phyloP scores from a whole-genome alignment of 2,329 filamentous ascomycete species.

The Aspergillus clavatus region DNA sequence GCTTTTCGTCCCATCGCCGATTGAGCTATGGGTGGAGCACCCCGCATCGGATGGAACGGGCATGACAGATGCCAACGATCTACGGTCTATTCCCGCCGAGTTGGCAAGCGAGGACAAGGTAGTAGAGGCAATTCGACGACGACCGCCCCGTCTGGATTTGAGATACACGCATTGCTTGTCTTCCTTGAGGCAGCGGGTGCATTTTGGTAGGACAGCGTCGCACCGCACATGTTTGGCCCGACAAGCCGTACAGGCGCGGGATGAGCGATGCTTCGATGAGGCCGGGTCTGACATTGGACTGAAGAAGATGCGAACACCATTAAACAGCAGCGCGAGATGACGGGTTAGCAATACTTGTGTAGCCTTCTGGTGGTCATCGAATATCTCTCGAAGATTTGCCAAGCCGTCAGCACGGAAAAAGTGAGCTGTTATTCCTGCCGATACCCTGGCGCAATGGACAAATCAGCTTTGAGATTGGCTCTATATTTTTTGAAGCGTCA shows the following conservation, averaged over 20 bases:
- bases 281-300: background rate
- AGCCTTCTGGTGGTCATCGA: too few species aligned
- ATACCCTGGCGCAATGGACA: too few species aligned
- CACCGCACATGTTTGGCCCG: slow-evolving; percentile 2
- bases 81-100: background rate
- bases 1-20: background rate
- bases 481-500: too few species aligned
- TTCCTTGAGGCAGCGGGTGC: slow-evolving; percentile 1
- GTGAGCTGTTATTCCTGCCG: too few species aligned
- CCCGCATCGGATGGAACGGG: background rate
- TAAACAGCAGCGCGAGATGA: too few species aligned
- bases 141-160: slow-evolving; percentile 2
- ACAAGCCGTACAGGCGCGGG: slow-evolving; percentile 1
- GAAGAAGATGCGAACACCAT: background rate
- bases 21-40: too few species aligned
- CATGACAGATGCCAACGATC: background rate
- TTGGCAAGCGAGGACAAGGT: background rate
- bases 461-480: too few species aligned
- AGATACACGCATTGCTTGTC: slow-evolving; percentile 1
- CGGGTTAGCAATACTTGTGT: too few species aligned
- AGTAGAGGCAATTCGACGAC: background rate
- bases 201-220: slow-evolving; percentile 1
- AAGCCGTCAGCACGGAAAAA: too few species aligned
- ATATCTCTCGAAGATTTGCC: too few species aligned
- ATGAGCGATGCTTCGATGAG: background rate